Percentiles rank a stretch among this genome's conserved stretches.
Conservation (phyloP, 441 rosid species). For the Erodium trifolium region DNA sequence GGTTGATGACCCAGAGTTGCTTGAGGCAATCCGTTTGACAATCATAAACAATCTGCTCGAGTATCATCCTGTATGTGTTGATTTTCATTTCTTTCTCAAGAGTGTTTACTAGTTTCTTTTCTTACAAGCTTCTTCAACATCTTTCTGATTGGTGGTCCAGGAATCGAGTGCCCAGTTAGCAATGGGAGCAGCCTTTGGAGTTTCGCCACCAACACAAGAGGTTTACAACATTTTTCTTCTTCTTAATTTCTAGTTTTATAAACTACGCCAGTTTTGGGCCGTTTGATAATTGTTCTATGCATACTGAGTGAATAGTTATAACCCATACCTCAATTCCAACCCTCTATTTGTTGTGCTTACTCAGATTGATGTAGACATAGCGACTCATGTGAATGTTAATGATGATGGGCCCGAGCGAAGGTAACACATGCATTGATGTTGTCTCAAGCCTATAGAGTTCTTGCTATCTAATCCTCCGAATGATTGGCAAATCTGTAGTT, state of each 20-base stretch:
- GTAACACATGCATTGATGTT: constrained; percentile 29
- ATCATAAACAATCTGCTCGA: constrained; percentile 77
- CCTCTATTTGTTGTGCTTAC: constrained; percentile 5
- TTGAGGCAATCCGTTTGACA: constrained; percentile 93
- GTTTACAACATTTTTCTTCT: constrained; percentile 19
- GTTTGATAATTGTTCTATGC: not conserved
- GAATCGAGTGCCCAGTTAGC: constrained; percentile 96
- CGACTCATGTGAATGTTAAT: constrained; percentile 51
- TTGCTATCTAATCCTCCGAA: not conserved
- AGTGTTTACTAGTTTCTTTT: not conserved
- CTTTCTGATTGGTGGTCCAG: constrained; percentile 36
- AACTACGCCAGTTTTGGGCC: no score
- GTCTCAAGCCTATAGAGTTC: not conserved
- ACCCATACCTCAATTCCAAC: not conserved
- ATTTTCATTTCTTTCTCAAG: not conserved
- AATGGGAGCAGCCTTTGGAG: constrained; percentile 88
- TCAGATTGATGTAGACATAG: constrained; percentile 95
- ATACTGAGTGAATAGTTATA: not conserved
- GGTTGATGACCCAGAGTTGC: constrained; percentile 89
- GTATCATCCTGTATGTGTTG: constrained; percentile 73
- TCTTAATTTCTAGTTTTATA: no score
- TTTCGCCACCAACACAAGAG: constrained; percentile 61
- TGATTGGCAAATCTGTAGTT: no score
- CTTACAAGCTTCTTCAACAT: constrained; percentile 13
- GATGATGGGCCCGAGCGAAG: constrained; percentile 82